phyloP scores from a whole-genome alignment of 2,329 filamentous ascomycete species.

The Rhynchosporium agropyri region DNA sequence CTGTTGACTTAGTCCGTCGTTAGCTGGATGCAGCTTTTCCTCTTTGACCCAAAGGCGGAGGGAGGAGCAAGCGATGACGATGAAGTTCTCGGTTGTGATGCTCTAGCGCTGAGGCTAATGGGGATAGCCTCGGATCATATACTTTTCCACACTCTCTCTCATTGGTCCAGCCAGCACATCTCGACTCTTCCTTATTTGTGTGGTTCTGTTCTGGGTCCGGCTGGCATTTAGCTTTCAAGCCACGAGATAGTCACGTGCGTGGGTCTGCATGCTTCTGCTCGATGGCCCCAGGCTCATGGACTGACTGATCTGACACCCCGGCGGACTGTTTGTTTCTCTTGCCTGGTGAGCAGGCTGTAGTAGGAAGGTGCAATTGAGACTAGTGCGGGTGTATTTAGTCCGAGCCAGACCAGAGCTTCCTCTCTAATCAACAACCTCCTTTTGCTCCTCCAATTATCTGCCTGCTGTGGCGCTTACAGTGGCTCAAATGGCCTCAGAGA shows the following conservation, averaged over 20 bases:
- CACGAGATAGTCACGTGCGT: not conserved
- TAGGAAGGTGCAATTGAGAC: too few relatives aligned
- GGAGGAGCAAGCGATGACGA: slow-evolving; percentile 18
- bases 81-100: slow-evolving; percentile 19
- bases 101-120: slow-evolving; percentile 5
- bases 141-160: not conserved
- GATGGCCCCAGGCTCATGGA: too few relatives aligned
- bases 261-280: too few relatives aligned
- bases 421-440: too few relatives aligned
- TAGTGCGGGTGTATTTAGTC: too few relatives aligned
- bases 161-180: not conserved
- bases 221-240: not conserved
- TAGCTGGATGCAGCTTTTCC: slow-evolving; percentile 19
- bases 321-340: too few relatives aligned
- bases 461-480: not conserved
- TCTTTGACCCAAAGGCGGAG: not conserved
- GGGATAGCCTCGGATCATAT: slow-evolving; percentile 4
- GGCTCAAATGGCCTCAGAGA: not conserved
- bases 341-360: too few relatives aligned
- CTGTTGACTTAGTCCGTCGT: slow-evolving; percentile 15
- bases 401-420: too few relatives aligned
- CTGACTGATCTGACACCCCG: too few relatives aligned
- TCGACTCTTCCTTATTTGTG: not conserved
- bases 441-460: not conserved
- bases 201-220: not conserved